Base-by-base conservation (phyloP, 345 rosid species). In the Garcia nutans region DNA sequence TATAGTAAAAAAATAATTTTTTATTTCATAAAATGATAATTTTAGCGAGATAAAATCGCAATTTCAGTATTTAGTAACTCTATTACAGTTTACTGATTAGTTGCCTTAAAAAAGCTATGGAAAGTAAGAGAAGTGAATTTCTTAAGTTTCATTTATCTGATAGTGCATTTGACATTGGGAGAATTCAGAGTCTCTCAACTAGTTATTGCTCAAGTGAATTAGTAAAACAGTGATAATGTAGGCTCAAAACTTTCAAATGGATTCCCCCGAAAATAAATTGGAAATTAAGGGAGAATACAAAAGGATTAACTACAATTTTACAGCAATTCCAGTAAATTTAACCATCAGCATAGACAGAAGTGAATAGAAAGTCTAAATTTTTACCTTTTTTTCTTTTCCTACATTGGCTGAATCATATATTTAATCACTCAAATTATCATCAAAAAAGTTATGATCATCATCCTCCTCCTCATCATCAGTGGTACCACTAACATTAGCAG, bases 371-470 rank as follows among this genome's bases (percentile, higher is more conserved):
- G n/a, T 22, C 74, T 71, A 71, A 20, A 10, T 50, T 55, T 74
- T 31, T 65, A 60, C 58, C 64, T 68, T 26, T 56, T 22, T 63
- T 57, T 8, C 10, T n/a, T 24, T n/a, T n/a, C n/a, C 61, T 2
- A 57, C 7, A 23, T 54, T 56, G 72, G 74, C 61, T 50, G 15
- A 56, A 20, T 49, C 7, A 64, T 26, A 44, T 15, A 52, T 49
- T 28, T 54, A 59, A 71, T 83, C 85, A 74, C 87, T 86, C 47
- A 74, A 33, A 80, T 82, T 88, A 70, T 83, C 90, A 76, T 86
- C 85, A 50, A 83, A 88, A 33, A 70, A 47, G 50, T 84, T 76
- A 28, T 81, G 74, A 81, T 86, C 78, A 60, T 75, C 78, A 3
- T 82, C 77, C 17, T 68, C 60, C 15, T 71, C 62, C 2, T 66